phyloP scores from a whole-genome alignment of 163 green algal species.

The Scenedesmus sp. region DNA sequence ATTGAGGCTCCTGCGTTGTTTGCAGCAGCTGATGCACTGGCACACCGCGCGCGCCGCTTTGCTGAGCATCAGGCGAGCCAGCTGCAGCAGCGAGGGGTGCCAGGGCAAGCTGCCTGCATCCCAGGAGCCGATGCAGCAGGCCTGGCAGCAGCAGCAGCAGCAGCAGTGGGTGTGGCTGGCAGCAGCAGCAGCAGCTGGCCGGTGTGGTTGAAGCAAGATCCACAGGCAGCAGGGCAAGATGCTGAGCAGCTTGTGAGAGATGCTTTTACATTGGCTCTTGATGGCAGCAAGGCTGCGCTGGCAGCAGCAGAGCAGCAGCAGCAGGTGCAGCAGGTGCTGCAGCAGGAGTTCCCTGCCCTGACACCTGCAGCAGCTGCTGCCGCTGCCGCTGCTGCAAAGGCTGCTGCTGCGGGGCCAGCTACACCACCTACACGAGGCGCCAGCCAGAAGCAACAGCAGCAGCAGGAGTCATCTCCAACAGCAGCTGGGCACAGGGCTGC shows the following conservation, averaged over 20 bases:
- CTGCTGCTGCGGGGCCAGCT: background rate
- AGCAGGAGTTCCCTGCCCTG: constrained; percentile 28
- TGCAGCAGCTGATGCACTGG: constrained; percentile 76
- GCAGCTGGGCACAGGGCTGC: background rate
- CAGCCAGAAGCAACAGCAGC: constrained; percentile 1
- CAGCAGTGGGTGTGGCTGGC: constrained; percentile 30
- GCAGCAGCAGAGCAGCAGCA: constrained; percentile 33
- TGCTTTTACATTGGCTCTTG: constrained; percentile 27
- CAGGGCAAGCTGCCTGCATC: background rate
- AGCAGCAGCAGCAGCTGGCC: constrained; percentile 12
- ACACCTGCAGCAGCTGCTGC: constrained; percentile 5
- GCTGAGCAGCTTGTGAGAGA: constrained; percentile 51
- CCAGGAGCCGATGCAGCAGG: background rate
- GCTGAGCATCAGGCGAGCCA: constrained; percentile 58
- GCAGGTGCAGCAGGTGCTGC: constrained; percentile 29
- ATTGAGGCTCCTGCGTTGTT: constrained; percentile 76
- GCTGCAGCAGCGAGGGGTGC: constrained; percentile 39
- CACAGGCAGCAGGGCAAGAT: constrained; percentile 46
- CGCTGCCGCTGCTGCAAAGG: background rate
- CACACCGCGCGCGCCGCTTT: constrained; percentile 65
- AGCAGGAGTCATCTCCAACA: background rate
- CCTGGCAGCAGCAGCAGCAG: constrained; percentile 46
- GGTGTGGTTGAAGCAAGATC: constrained; percentile 23
- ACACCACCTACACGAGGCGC: background rate
- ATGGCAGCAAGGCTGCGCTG: constrained; percentile 27